Conservation (phyloP, 495 filamentous ascomycete genomes). For the Margaritispora aquatica region DNA sequence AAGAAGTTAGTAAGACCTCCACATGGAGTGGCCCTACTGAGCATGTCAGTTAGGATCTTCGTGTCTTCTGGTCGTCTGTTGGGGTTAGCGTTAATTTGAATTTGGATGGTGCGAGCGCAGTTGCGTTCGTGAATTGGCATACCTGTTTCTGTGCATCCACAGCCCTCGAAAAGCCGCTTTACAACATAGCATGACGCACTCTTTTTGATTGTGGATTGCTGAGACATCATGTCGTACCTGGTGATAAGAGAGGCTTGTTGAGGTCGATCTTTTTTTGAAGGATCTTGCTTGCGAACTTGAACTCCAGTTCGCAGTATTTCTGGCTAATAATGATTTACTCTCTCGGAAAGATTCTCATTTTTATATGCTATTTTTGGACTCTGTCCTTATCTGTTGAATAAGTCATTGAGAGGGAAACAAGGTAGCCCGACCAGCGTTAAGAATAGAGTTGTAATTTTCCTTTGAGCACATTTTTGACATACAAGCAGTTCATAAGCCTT, state of each 20-base stretch:
- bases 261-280: background rate
- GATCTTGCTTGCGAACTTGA: background rate
- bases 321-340: background rate
- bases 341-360: background rate
- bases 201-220: too few relatives aligned
- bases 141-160: background rate
- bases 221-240: too few relatives aligned
- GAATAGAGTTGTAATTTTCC: too few relatives aligned
- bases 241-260: too few relatives aligned
- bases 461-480: too few relatives aligned
- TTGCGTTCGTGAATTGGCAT: background rate
- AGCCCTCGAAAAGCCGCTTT: background rate
- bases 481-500: too few relatives aligned
- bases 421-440: too few relatives aligned
- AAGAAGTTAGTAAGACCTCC: background rate
- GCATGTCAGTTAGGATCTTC: background rate
- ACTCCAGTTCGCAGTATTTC: background rate
- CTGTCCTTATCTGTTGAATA: background rate
- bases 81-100: background rate
- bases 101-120: background rate
- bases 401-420: background rate
- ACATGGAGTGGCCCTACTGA: background rate
- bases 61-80: background rate
- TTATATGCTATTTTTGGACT: background rate
- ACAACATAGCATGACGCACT: background rate